phyloP scores from a whole-genome alignment of 352 stramenopile species.

The Albugo candida region DNA sequence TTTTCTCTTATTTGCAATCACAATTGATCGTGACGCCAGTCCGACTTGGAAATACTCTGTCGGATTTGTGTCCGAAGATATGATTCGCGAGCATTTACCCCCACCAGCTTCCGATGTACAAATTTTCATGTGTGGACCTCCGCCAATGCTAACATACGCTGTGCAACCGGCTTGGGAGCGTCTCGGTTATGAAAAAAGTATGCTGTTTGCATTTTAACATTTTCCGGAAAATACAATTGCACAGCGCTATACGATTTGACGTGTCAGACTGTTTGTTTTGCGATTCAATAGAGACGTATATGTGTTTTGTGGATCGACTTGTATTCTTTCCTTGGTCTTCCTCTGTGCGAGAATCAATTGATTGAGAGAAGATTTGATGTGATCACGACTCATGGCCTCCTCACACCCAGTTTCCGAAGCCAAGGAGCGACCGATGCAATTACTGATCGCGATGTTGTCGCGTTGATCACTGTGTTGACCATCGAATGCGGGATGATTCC shows the following conservation, averaged over 20 bases:
- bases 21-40: constrained; percentile 42
- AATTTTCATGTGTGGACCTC: constrained; percentile 95
- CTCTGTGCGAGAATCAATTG: constrained; percentile 86
- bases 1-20: constrained; percentile 88
- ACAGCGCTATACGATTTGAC: too few relatives aligned
- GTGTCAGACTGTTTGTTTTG: too few relatives aligned
- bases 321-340: constrained; percentile 57
- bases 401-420: constrained; percentile 33
- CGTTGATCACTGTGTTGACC: constrained; percentile 3
- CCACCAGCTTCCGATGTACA: constrained; percentile 48
- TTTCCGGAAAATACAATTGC: too few relatives aligned
- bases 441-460: constrained; percentile 37
- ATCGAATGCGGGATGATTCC: constrained; percentile 1
- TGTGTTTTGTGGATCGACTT: too few relatives aligned
- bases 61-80: constrained; percentile 90
- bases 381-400: constrained; percentile 84
- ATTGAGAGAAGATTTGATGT: constrained; percentile 84
- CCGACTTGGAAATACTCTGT: constrained; percentile 82
- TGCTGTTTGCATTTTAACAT: constrained; percentile 26
- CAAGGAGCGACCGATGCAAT: constrained; percentile 59
- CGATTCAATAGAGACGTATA: too few relatives aligned
- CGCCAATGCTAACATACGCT: constrained; percentile 98
- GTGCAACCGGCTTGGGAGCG: constrained; percentile 89
- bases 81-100: constrained; percentile 86
- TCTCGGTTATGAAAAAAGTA: constrained; percentile 81